Percentiles rank a stretch among this genome's conserved stretches.
These are phyloP conservation scores for Apiospora sp. DNA, from an alignment of 2,329 filamentous ascomycete species.

Conservation along the genomic window DNA sequence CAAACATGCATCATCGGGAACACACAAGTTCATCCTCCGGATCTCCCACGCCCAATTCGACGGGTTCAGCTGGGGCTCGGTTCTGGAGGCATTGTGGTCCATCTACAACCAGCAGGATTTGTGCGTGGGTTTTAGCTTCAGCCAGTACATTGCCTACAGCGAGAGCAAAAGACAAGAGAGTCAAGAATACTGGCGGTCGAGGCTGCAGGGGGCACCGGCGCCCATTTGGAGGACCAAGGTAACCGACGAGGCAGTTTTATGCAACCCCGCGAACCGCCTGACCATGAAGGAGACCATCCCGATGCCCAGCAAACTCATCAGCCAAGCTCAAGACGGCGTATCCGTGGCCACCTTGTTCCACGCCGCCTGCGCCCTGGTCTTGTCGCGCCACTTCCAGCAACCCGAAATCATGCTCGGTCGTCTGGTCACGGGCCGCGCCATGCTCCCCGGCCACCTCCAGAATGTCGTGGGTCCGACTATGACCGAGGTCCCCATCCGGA, in stretches of 20 bases:
- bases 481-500: slow-evolving; percentile 23
- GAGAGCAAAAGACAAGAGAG: neutral
- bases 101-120: neutral
- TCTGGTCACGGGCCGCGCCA: slow-evolving; percentile 23
- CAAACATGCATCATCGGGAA: slow-evolving; percentile 11
- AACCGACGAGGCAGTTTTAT: neutral
- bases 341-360: slow-evolving; percentile 23
- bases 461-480: slow-evolving; percentile 25
- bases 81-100: slow-evolving; percentile 13
- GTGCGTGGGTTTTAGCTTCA: neutral
- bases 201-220: neutral
- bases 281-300: slow-evolving; percentile 12
- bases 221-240: neutral
- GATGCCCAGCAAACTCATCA: neutral
- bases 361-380: slow-evolving; percentile 25
- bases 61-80: slow-evolving; percentile 23
- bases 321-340: neutral
- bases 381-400: slow-evolving; percentile 21
- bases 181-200: slow-evolving; percentile 19
- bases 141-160: slow-evolving; percentile 24
- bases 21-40: slow-evolving; percentile 22
- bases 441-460: slow-evolving; percentile 23
- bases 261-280: slow-evolving; percentile 13
- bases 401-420: slow-evolving; percentile 6
- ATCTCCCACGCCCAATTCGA: slow-evolving; percentile 26